Conservation (phyloP, 257 asterid species). For the Forsythia viridissima region DNA sequence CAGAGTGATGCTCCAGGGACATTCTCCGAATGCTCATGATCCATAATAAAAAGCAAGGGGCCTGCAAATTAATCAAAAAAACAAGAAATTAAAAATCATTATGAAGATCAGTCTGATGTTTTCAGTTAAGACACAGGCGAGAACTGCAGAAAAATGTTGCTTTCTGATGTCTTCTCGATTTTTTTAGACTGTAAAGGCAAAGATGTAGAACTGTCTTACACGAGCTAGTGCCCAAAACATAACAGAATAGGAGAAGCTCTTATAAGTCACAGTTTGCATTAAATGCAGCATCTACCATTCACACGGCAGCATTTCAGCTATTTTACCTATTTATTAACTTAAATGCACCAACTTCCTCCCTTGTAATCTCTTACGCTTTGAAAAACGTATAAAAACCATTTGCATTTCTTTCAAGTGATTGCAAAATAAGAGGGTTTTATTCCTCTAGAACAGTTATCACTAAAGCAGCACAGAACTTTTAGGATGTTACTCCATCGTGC, state of each 20-base stretch:
- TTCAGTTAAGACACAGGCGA: neutral
- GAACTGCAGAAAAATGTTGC: constrained; percentile 2
- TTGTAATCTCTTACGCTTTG: neutral
- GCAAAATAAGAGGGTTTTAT: neutral
- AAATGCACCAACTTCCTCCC: neutral
- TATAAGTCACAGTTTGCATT: neutral
- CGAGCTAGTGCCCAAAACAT: neutral
- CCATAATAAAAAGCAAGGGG: constrained; percentile 78
- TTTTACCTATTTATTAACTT: neutral
- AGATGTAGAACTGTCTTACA: neutral
- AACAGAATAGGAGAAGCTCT: neutral
- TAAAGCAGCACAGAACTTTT: neutral
- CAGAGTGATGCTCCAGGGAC: constrained; percentile 87
- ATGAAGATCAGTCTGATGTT: constrained; percentile 12
- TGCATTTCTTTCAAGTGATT: neutral
- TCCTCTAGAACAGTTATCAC: neutral
- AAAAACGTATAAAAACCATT: neutral
- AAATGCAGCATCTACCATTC: neutral
- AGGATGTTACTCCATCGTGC: neutral
- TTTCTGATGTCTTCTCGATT: neutral
- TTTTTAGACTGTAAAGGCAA: neutral
- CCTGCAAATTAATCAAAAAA: constrained; percentile 49
- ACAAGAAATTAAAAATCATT: constrained; percentile 8
- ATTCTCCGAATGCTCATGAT: constrained; percentile 71
- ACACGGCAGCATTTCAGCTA: neutral